phyloP scores from a whole-genome alignment of 768 basidiomycete genomes.

The Galerina marginata region DNA sequence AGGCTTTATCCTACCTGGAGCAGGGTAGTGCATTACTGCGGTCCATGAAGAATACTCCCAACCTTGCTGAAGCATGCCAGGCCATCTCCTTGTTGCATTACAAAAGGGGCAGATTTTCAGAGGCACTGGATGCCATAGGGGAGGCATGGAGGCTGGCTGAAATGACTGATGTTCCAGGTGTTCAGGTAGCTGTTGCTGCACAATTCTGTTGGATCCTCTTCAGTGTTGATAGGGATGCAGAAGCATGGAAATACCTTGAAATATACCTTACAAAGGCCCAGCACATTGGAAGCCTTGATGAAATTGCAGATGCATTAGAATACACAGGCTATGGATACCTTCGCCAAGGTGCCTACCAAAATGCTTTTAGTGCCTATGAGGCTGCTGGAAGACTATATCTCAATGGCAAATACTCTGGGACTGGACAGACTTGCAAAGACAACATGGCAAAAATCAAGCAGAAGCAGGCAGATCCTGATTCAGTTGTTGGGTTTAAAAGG shows the following conservation, averaged over 20 bases:
- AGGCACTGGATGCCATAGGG: no score
- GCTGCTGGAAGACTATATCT: slow-evolving; percentile 1
- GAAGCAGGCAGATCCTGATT: no score
- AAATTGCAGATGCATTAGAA: not conserved
- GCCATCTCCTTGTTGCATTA: slow-evolving; percentile 1
- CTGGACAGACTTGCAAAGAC: no score
- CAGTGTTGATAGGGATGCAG: not conserved
- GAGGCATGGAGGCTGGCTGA: slow-evolving; percentile 2
- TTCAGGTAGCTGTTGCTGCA: not conserved
- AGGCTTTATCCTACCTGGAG: not conserved
- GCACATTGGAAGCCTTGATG: not conserved
- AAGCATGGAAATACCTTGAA: not conserved
- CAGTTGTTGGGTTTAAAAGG: no score
- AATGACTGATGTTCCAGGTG: not conserved
- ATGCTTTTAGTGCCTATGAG: slow-evolving; percentile 7
- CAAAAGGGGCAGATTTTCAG: not conserved
- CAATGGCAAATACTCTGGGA: not conserved
- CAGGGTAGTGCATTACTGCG: not conserved
- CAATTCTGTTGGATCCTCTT: slow-evolving; percentile 8
- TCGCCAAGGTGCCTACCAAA: slow-evolving; percentile 7
- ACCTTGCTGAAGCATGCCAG: slow-evolving; percentile 2
- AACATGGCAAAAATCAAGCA: no score
- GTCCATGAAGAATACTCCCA: no score
- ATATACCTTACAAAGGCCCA: not conserved
- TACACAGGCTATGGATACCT: slow-evolving; percentile 11